phyloP scores from a whole-genome alignment of 225 moss, liverwort and hornwort genomes.

The Climacium dendroides region DNA sequence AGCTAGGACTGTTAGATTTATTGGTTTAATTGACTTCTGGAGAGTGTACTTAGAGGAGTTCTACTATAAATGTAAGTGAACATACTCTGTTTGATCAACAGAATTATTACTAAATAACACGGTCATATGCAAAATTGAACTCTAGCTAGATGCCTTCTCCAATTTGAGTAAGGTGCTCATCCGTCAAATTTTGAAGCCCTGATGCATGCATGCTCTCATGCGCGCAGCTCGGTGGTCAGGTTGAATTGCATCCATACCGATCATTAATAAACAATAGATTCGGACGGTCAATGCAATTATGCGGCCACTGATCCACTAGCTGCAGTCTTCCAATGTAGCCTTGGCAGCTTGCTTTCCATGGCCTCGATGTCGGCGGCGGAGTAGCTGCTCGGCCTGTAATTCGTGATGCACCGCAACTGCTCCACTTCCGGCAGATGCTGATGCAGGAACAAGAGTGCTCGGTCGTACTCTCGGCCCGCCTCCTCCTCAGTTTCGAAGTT shows the following conservation, averaged over 20 bases:
- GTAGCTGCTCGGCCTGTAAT: too few species aligned
- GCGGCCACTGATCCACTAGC: neutral
- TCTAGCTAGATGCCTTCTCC: neutral
- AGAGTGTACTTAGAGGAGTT: too few species aligned
- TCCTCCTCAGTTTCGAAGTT: too few species aligned
- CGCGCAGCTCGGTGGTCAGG: neutral
- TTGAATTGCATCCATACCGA: neutral
- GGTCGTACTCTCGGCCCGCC: too few species aligned
- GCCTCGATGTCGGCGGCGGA: too few species aligned
- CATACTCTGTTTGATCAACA: neutral
- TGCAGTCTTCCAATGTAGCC: accelerated
- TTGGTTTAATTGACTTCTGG: too few species aligned
- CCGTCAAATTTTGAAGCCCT: neutral
- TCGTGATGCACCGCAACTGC: too few species aligned
- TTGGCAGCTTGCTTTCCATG: too few species aligned
- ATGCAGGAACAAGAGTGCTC: too few species aligned
- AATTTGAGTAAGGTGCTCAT: neutral
- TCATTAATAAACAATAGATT: neutral
- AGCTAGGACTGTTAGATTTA: too few species aligned
- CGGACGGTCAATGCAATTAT: too few species aligned
- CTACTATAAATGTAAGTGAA: neutral
- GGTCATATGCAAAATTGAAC: neutral
- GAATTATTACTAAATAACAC: neutral
- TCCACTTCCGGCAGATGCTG: too few species aligned
- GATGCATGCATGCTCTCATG: neutral